These are phyloP conservation scores for Erythrophleum ivorense DNA, from an alignment of 331 rosid genomes.

Conservation along the genomic window DNA sequence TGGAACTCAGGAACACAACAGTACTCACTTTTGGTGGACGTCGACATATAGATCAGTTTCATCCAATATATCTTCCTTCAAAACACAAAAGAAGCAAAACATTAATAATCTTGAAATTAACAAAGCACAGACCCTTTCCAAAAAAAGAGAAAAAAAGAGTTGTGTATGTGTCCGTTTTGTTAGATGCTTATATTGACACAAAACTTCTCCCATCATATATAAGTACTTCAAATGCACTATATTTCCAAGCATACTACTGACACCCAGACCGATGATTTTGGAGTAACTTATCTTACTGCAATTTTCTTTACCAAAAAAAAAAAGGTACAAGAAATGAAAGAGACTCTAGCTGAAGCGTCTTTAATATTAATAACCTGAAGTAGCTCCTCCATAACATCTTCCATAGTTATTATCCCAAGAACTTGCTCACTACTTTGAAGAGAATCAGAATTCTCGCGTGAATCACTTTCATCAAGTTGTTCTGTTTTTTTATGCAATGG, in stretches of 20 bases:
- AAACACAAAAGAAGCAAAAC: neutral
- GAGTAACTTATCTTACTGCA: no score
- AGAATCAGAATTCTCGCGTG: neutral
- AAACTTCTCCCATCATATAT: no score
- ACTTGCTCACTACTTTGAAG: neutral
- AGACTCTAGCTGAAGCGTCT: neutral
- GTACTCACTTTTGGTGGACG: slow-evolving; percentile 54
- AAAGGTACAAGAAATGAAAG: no score
- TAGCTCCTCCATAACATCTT: neutral
- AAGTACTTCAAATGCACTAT: no score
- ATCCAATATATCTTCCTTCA: slow-evolving; percentile 60
- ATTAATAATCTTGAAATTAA: slow-evolving; percentile 17
- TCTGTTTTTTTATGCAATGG: neutral
- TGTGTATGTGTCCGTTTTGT: no score
- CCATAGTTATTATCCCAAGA: neutral
- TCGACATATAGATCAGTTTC: slow-evolving; percentile 55
- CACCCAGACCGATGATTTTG: no score
- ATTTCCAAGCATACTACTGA: no score
- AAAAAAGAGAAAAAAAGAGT: no score
- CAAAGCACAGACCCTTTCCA: neutral
- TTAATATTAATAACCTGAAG: neutral
- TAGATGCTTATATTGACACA: no score
- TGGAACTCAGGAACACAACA: slow-evolving; percentile 10
- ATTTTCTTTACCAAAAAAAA: no score
- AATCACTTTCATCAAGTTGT: neutral